Percentiles rank a stretch among this genome's conserved stretches.
Conservation (phyloP, 139 green algal genomes). For the Zygnema circumcarinatum region DNA sequence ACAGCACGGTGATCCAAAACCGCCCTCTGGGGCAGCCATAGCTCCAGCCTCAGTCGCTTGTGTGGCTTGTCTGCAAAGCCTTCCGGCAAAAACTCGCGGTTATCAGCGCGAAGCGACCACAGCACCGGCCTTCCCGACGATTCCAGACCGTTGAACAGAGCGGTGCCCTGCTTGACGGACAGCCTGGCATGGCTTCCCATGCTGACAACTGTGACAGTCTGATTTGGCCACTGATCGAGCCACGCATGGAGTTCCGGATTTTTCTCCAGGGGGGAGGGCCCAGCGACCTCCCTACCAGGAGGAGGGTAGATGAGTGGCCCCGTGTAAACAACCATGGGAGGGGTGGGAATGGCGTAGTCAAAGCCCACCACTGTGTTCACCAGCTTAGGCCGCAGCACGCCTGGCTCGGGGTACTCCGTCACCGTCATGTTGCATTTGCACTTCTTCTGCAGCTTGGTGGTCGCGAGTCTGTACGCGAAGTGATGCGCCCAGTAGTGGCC, state of each 20-base stretch:
- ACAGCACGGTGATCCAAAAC: background rate
- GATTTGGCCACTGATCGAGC: background rate
- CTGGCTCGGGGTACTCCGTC: background rate
- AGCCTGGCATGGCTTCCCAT: slow-evolving; percentile 19
- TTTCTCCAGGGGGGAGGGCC: background rate
- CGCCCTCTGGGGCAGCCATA: background rate
- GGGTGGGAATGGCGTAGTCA: slow-evolving; percentile 1
- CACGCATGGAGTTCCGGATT: background rate
- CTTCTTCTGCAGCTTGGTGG: background rate
- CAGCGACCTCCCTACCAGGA: background rate
- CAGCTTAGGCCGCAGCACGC: background rate
- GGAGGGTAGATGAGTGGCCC: slow-evolving; percentile 8
- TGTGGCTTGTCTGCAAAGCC: background rate
- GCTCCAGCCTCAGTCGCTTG: background rate
- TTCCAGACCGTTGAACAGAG: background rate
- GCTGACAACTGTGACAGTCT: background rate
- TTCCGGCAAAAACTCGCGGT: slow-evolving; percentile 1
- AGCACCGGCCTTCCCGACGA: background rate
- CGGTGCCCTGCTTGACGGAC: background rate
- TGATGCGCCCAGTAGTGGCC: background rate
- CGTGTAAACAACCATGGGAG: slow-evolving; percentile 9
- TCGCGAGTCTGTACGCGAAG: background rate
- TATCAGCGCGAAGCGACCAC: slow-evolving; percentile 5
- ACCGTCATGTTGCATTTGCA: slow-evolving; percentile 1
- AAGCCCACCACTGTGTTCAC: slow-evolving; percentile 7